Conservation (phyloP, 495 filamentous ascomycete genomes). For the Aspergillus heteromorphus region DNA sequence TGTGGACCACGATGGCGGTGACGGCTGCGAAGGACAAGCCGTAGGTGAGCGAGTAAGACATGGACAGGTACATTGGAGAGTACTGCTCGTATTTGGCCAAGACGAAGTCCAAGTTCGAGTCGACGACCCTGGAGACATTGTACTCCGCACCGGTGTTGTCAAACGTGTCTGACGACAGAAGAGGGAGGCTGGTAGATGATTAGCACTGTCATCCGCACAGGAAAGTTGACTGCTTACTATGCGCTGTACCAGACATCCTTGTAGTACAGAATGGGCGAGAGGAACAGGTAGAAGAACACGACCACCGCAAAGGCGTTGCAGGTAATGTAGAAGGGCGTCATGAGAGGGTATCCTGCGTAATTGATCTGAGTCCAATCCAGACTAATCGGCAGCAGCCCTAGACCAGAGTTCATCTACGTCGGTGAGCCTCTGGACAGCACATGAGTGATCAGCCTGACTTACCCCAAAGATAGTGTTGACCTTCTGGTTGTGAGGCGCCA, state of each 20-base stretch:
- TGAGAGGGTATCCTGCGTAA: slow-evolving; percentile 45
- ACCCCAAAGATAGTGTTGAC: slow-evolving; percentile 65
- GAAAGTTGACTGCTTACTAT: slow-evolving; percentile 49
- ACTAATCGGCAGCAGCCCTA: slow-evolving; percentile 73
- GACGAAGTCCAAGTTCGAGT: slow-evolving; percentile 45
- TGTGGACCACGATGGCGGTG: slow-evolving; percentile 52
- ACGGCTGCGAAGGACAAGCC: slow-evolving; percentile 61
- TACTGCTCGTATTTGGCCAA: slow-evolving; percentile 52
- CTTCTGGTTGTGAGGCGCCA: slow-evolving; percentile 52
- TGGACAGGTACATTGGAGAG: slow-evolving; percentile 60
- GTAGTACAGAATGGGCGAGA: slow-evolving; percentile 53
- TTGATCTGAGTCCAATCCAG: slow-evolving; percentile 59
- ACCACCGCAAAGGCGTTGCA: slow-evolving; percentile 52
- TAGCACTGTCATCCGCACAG: slow-evolving; percentile 10
- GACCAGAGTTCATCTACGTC: slow-evolving; percentile 62
- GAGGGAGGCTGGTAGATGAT: slow-evolving; percentile 41
- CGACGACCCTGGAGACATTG: slow-evolving; percentile 50
- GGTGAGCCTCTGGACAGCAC: slow-evolving; percentile 62
- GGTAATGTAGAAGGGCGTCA: slow-evolving; percentile 61
- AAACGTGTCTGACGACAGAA: slow-evolving; percentile 54
- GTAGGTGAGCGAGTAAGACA: slow-evolving; percentile 57
- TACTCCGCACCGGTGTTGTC: slow-evolving; percentile 57
- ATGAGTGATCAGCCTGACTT: slow-evolving; percentile 67
- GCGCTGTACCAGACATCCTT: slow-evolving; percentile 42
- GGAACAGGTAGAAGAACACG: slow-evolving; percentile 49